These are phyloP conservation scores for Polygonum maritimum DNA, from an alignment of 148 eudicot species.

Conservation along the genomic window DNA sequence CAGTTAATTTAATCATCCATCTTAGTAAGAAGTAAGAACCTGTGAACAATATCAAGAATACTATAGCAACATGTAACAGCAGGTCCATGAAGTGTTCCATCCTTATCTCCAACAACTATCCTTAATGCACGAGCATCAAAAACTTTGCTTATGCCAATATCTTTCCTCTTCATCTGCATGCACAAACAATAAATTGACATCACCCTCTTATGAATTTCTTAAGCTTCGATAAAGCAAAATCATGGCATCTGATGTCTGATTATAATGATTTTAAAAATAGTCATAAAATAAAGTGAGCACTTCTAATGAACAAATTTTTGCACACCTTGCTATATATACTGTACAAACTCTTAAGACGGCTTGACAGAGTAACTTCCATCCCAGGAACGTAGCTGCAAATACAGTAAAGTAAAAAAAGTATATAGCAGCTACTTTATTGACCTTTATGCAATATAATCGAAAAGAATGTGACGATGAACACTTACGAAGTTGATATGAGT, in stretches of 20 bases:
- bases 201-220: neutral
- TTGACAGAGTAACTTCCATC: slow-evolving; percentile 83
- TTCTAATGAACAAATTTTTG: neutral
- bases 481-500: slow-evolving; percentile 87
- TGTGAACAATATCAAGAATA: slow-evolving; percentile 75
- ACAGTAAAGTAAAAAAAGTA: neutral
- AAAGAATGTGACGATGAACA: slow-evolving; percentile 17
- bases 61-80: slow-evolving; percentile 85
- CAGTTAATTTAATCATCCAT: neutral
- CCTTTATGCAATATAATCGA: neutral
- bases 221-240: neutral
- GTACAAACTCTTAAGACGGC: slow-evolving; percentile 88
- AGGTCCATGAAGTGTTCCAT: slow-evolving; percentile 83
- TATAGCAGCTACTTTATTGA: neutral
- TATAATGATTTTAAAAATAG: too few relatives aligned
- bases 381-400: slow-evolving; percentile 86
- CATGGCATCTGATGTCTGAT: too few relatives aligned
- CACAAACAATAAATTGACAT: slow-evolving; percentile 3
- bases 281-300: neutral
- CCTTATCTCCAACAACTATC: slow-evolving; percentile 81
- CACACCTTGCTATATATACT: slow-evolving; percentile 83
- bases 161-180: slow-evolving; percentile 80
- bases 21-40: slow-evolving; percentile 19
- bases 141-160: slow-evolving; percentile 63
- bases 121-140: slow-evolving; percentile 94